Conservation (phyloP, 805 yeast genomes). For the Lachancea meyersii region DNA sequence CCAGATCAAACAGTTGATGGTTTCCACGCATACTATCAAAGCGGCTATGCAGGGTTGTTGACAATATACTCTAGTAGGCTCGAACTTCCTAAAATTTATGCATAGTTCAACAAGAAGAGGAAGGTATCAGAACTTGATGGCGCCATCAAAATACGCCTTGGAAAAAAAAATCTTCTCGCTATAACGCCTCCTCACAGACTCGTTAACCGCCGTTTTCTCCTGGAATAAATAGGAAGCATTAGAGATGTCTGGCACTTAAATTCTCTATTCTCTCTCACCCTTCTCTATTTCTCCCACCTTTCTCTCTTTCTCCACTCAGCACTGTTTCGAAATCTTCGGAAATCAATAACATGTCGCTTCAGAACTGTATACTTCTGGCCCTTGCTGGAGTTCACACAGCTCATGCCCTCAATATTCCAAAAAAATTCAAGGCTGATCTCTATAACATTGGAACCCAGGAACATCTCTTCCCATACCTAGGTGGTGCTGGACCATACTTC, state of each 20-base stretch:
- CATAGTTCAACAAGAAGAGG: neutral
- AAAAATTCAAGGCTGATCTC: neutral
- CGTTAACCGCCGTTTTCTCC: too few relatives aligned
- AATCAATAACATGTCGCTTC: too few relatives aligned
- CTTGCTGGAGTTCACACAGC: neutral
- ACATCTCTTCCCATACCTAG: conserved; percentile 44
- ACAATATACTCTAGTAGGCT: too few relatives aligned
- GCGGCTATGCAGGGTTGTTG: neutral
- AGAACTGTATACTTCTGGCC: too few relatives aligned
- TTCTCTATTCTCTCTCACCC: too few relatives aligned
- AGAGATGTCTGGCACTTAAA: too few relatives aligned
- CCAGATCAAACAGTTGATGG: too few relatives aligned
- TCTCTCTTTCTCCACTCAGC: too few relatives aligned
- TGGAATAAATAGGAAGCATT: too few relatives aligned
- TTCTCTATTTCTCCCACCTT: too few relatives aligned
- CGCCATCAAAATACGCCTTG: neutral
- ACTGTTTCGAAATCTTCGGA: too few relatives aligned
- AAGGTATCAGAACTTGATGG: neutral
- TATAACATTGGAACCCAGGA: conserved; percentile 15
- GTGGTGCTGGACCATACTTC: conserved; percentile 54
- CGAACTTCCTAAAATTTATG: neutral
- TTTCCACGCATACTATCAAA: neutral
- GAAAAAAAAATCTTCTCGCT: neutral
- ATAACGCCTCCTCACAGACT: neutral
- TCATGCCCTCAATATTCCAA: neutral